Percentiles rank a stretch among this genome's conserved stretches.
phyloP scores from a whole-genome alignment of 768 basidiomycete species.

The Termitomyces sp. region DNA sequence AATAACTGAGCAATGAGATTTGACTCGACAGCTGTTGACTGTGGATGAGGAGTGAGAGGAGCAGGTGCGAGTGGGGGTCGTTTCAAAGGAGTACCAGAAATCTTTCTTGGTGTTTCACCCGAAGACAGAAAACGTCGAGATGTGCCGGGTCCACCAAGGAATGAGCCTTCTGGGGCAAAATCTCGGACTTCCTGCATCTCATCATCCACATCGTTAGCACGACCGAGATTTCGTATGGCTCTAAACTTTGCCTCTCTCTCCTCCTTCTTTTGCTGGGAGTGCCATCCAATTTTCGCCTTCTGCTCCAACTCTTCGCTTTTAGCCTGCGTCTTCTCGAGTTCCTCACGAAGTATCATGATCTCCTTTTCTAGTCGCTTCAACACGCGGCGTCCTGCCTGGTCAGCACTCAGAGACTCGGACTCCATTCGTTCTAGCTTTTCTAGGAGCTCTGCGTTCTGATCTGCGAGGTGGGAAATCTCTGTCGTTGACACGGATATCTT shows the following conservation, averaged over 20 bases:
- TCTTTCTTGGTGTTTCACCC: slow-evolving; percentile 15
- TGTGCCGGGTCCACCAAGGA: slow-evolving; percentile 28
- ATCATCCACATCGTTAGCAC: slow-evolving; percentile 23
- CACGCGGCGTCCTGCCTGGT: slow-evolving; percentile 62
- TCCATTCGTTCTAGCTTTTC: slow-evolving; percentile 74
- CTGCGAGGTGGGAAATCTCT: slow-evolving; percentile 67
- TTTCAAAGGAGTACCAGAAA: slow-evolving; percentile 11
- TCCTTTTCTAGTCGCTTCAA: slow-evolving; percentile 76
- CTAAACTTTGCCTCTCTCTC: slow-evolving; percentile 50
- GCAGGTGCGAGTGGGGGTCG: slow-evolving; percentile 8
- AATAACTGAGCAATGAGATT: slow-evolving; percentile 67
- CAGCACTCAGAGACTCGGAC: slow-evolving; percentile 58
- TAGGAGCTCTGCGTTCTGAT: slow-evolving; percentile 81
- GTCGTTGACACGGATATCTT: slow-evolving; percentile 61
- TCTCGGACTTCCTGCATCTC: slow-evolving; percentile 32
- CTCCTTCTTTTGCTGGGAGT: slow-evolving; percentile 41
- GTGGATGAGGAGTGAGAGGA: slow-evolving; percentile 20
- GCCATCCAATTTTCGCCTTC: slow-evolving; percentile 45
- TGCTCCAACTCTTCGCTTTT: slow-evolving; percentile 69
- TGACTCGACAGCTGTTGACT: slow-evolving; percentile 52
- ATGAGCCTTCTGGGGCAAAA: slow-evolving; percentile 57
- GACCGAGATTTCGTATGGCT: slow-evolving; percentile 40
- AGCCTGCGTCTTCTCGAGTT: slow-evolving; percentile 71
- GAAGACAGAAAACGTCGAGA: slow-evolving; percentile 23
- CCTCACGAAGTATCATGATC: slow-evolving; percentile 66